Conservation (phyloP, 1,284 basidiomycete genomes). For the Ganoderma sinense region DNA sequence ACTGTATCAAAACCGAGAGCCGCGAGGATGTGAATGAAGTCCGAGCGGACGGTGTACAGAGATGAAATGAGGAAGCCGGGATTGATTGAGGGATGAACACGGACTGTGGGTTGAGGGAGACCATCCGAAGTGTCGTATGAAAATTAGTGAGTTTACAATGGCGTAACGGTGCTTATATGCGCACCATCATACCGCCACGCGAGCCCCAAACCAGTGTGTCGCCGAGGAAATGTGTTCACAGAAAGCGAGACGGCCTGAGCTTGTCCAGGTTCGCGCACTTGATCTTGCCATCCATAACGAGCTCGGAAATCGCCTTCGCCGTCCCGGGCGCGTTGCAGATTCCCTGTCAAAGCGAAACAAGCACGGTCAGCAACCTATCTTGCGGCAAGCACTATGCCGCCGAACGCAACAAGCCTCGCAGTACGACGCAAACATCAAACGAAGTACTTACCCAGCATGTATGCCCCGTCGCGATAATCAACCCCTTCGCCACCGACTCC, state of each 20-base stretch:
- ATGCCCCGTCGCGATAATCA: slow-evolving; percentile 73
- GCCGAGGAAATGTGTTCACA: slow-evolving; percentile 16
- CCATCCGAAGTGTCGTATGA: too few relatives aligned
- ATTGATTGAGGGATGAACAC: too few relatives aligned
- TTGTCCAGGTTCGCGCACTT: slow-evolving; percentile 56
- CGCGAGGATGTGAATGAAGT: too few relatives aligned
- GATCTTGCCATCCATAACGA: slow-evolving; percentile 64
- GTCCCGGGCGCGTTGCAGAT: slow-evolving; percentile 79
- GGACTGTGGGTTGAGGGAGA: not conserved
- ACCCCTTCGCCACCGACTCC: slow-evolving; percentile 52
- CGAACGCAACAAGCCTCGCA: not conserved
- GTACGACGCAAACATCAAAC: not conserved
- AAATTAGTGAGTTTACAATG: too few relatives aligned
- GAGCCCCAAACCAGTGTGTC: not conserved
- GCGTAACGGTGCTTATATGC: not conserved
- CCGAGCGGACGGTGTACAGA: too few relatives aligned
- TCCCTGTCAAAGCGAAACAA: slow-evolving; percentile 49
- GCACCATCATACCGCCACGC: not conserved
- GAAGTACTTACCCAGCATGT: slow-evolving; percentile 53
- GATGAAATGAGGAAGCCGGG: too few relatives aligned
- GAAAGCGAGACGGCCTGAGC: slow-evolving; percentile 38
- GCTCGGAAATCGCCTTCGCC: slow-evolving; percentile 63
- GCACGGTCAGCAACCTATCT: not conserved
- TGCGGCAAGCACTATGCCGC: not conserved
- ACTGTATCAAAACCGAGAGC: too few relatives aligned